Conservation (phyloP, 805 yeast genomes). For the Nakazawaea holstii region DNA sequence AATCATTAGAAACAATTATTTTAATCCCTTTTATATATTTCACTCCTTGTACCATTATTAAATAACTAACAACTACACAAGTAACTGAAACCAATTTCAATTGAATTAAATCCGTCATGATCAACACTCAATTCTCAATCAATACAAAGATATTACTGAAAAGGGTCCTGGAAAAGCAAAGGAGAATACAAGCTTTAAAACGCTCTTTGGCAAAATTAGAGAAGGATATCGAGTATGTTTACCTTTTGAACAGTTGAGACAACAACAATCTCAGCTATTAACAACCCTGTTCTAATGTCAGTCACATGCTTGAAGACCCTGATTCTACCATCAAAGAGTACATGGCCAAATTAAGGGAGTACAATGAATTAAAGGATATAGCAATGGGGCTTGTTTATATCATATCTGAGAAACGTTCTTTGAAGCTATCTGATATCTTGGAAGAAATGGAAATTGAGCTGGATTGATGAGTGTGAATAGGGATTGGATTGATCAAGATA, state of each 20-base stretch:
- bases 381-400: slow-evolving; percentile 52
- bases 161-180: not conserved
- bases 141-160: not conserved
- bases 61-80: no score
- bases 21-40: no score
- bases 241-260: not conserved
- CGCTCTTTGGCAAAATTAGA: not conserved
- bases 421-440: slow-evolving; percentile 41
- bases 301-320: slow-evolving; percentile 21
- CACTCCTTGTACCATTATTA: no score
- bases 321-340: slow-evolving; percentile 44
- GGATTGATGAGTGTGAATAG: no score
- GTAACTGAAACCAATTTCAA: no score
- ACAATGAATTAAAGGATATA: slow-evolving; percentile 59
- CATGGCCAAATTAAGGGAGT: slow-evolving; percentile 45
- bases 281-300: not conserved
- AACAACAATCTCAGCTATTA: not conserved
- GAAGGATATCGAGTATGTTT: not conserved
- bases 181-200: not conserved
- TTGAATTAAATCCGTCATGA: no score
- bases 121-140: no score
- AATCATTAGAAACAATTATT: no score
- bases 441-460: slow-evolving; percentile 42
- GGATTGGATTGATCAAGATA: no score
- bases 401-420: slow-evolving; percentile 54